These are phyloP conservation scores for Kazachstania sp. DNA, from an alignment of 1,139 yeast species.

Conservation along the genomic window DNA sequence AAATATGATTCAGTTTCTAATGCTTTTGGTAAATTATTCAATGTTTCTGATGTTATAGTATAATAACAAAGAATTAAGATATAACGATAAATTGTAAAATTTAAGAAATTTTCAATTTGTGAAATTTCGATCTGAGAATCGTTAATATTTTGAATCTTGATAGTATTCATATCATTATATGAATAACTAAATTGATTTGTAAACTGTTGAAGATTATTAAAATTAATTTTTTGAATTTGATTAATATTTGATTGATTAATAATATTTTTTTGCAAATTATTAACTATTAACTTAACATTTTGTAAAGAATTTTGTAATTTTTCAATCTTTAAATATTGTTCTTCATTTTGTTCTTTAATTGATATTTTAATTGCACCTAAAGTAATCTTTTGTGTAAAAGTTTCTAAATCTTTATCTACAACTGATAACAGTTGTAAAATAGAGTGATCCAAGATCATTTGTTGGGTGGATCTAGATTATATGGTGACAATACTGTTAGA, in stretches of 20 bases:
- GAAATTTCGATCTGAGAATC: background rate
- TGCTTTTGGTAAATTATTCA: constrained; percentile 13
- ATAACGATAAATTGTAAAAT: constrained; percentile 11
- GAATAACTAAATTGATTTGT: constrained; percentile 2
- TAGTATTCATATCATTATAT: background rate
- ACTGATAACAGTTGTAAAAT: background rate
- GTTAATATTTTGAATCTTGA: background rate
- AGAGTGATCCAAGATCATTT: constrained; percentile 6
- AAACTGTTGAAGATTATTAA: background rate
- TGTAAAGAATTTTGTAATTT: constrained; percentile 5
- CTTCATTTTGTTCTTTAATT: background rate
- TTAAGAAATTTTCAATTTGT: constrained; percentile 5
- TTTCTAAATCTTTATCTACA: constrained; percentile 1
- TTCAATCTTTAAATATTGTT: background rate
- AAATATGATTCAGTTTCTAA: constrained; percentile 18
- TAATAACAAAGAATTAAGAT: constrained; percentile 18
- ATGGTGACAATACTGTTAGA: no score
- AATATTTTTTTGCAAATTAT: constrained; percentile 2
- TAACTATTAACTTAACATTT: constrained; percentile 2
- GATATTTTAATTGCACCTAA: background rate
- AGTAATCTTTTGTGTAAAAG: background rate
- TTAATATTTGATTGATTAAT: background rate
- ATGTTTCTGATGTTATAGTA: constrained; percentile 12
- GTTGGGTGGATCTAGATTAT: background rate
- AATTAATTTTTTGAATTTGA: constrained; percentile 1